Conservation (phyloP, 2,329 filamentous ascomycete species). For the Penicillium sp. region DNA sequence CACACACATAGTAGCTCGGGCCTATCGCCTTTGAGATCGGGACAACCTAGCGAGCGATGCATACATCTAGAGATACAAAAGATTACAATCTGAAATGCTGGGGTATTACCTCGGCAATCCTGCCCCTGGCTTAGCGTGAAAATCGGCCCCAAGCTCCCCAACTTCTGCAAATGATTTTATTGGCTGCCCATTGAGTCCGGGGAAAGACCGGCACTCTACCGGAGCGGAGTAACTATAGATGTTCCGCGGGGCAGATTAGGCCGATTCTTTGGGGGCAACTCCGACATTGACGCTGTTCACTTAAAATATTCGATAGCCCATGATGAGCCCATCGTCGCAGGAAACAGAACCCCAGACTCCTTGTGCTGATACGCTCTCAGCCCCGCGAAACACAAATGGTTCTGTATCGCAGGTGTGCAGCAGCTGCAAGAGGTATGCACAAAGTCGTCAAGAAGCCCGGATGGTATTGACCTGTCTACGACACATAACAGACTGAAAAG, state of each 20-base stretch:
- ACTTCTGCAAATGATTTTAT: not conserved
- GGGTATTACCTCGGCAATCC: not conserved
- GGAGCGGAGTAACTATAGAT: not conserved
- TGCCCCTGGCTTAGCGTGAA: too few species aligned
- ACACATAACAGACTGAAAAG: not conserved
- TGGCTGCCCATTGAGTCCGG: not conserved
- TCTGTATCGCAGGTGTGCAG: not conserved
- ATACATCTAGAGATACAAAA: too few species aligned
- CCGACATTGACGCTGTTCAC: not conserved
- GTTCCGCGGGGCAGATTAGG: not conserved
- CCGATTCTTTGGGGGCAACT: not conserved
- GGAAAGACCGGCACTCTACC: not conserved
- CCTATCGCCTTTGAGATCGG: too few species aligned
- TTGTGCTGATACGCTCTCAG: not conserved
- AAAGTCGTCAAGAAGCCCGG: not conserved
- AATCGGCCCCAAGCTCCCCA: not conserved
- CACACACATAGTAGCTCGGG: too few species aligned
- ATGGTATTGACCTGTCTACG: not conserved
- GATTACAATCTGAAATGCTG: too few species aligned
- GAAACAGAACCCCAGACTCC: not conserved
- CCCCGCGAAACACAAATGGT: not conserved
- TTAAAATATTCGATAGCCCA: not conserved
- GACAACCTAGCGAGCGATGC: too few species aligned
- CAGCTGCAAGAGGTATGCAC: not conserved
- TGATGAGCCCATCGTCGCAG: not conserved